Base-by-base conservation (phyloP, 441 rosid genomes). In the Manihot esculenta region DNA sequence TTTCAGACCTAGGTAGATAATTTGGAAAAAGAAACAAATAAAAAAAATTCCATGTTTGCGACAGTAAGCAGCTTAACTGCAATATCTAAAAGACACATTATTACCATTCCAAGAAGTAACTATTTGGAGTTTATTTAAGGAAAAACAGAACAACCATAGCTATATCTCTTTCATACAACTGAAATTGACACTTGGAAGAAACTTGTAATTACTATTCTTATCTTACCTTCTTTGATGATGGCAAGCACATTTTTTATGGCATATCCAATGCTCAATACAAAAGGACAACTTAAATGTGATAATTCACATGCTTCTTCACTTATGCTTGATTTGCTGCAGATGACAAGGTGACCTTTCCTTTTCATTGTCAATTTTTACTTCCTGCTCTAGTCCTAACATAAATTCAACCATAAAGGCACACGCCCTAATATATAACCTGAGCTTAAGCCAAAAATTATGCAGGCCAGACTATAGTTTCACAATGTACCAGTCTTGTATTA, bases 1-100 rank as follows among this genome's bases (percentile, higher is more conserved):
- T 93, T 83, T 95, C 97, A 60, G 99, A 95, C 89, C 99, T 95
- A 79, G 60, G 63, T 5, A 21, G 24, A 74, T 42, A 79, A 35
- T 77, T 35, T 41, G 61, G 70, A 67, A 13, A 42, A 60, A 77
- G 38, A 48, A 58, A 30, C n/a, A 21, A 51, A 68, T 21, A 56
- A 63, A 23, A 21, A 42, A 42, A 73, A 33, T 51, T 41, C 59
- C 64, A 62, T 17, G 58, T 62, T 70, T 51, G 23, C 57, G 21
- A 11, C 49, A 53, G 35, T 53, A 50, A 44, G 61, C 66, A 73
- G 69, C 30, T 66, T 23, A 57, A 75, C 47, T 23, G n/a, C 20
- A 50, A 56, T 42, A 51, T 50, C 55, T 53, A 57, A 64, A 50
- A 30, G 42, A 68, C 59, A 69, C 55, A 45, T 27, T 27, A 50